Evolutionary conservation across 2,329 filamentous ascomycete species (phyloP).

Genomic region (Elsinoe batatas): DNA sequence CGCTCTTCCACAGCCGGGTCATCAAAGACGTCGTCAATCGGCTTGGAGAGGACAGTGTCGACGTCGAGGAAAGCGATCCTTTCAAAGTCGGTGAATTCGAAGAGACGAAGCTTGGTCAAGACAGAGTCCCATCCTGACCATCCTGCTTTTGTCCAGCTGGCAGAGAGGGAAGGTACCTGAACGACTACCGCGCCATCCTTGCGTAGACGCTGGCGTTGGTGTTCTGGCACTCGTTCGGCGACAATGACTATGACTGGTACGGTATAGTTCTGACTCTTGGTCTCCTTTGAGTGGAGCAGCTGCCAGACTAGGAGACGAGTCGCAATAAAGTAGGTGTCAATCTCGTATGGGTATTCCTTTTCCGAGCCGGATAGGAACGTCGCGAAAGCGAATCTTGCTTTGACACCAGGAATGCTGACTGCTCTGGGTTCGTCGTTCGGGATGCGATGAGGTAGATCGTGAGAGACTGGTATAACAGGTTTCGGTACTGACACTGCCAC

Average conservation of each 20-base stretch:
- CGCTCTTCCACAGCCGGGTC: constrained; percentile 24
- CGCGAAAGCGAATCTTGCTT: constrained; percentile 21
- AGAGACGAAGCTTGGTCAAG: constrained; percentile 32
- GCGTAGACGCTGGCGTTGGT: constrained; percentile 21
- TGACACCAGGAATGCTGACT: constrained; percentile 12
- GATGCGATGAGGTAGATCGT: not conserved
- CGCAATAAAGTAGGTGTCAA: constrained; percentile 25
- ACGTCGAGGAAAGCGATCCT: constrained; percentile 28
- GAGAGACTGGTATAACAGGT: not conserved
- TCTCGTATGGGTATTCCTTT: constrained; percentile 17
- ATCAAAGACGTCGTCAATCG: constrained; percentile 27
- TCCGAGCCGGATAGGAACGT: constrained; percentile 22
- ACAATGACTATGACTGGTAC: constrained; percentile 26
- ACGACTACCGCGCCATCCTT: constrained; percentile 23
- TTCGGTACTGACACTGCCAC: too few relatives aligned
- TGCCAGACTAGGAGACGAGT: constrained; percentile 25
- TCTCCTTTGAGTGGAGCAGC: constrained; percentile 25
- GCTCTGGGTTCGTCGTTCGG: not conserved
- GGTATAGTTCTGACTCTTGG: constrained; percentile 18
- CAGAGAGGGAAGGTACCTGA: constrained; percentile 21
- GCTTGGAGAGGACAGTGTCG: constrained; percentile 24
- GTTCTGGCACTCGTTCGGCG: constrained; percentile 20
- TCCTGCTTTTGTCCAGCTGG: constrained; percentile 26
- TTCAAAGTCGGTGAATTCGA: constrained; percentile 30
- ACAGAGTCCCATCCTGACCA: constrained; percentile 27